phyloP scores from a whole-genome alignment of 2,329 filamentous ascomycete genomes.

The Pseudocercospora fijiensis region DNA sequence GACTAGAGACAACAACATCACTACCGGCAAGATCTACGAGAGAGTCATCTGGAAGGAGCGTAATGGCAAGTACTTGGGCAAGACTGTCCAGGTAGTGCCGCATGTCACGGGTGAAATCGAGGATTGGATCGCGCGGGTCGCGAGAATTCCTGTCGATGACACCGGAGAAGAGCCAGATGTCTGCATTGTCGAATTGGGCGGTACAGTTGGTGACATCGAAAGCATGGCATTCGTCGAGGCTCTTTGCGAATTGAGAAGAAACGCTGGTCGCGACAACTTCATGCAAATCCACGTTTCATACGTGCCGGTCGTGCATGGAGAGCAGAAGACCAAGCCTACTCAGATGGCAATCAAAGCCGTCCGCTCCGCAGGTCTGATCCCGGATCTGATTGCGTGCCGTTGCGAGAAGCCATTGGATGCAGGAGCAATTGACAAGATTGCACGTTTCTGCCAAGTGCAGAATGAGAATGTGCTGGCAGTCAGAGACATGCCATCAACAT shows the following conservation, averaged over 20 bases:
- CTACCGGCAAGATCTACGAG: conserved; percentile 93
- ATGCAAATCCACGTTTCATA: conserved; percentile 86
- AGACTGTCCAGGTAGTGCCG: conserved; percentile 87
- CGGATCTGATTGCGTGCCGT: conserved; percentile 79
- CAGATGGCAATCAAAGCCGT: conserved; percentile 84
- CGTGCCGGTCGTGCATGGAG: conserved; percentile 70
- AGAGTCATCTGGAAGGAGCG: conserved; percentile 77
- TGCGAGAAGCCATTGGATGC: conserved; percentile 75
- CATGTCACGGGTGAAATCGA: conserved; percentile 90
- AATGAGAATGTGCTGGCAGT: conserved; percentile 81
- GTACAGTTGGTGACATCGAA: conserved; percentile 79
- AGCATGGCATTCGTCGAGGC: conserved; percentile 86
- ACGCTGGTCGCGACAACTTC: conserved; percentile 75
- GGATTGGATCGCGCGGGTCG: conserved; percentile 86
- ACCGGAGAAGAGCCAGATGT: conserved; percentile 81
- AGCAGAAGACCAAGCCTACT: conserved; percentile 97
- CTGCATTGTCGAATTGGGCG: conserved; percentile 76
- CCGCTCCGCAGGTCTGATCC: conserved; percentile 70
- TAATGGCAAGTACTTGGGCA: conserved; percentile 77
- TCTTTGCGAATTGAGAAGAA: conserved; percentile 71
- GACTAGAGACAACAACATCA: conserved; percentile 89
- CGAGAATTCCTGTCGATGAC: conserved; percentile 81
- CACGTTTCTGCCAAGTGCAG: conserved; percentile 84
- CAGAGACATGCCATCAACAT: conserved; percentile 83
- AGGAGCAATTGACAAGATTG: conserved; percentile 79